A percentile compares a stretch with the other conserved stretches of the same genome.
Conservation (phyloP, 768 basidiomycete genomes). For the Leucocoprinus sp. region DNA sequence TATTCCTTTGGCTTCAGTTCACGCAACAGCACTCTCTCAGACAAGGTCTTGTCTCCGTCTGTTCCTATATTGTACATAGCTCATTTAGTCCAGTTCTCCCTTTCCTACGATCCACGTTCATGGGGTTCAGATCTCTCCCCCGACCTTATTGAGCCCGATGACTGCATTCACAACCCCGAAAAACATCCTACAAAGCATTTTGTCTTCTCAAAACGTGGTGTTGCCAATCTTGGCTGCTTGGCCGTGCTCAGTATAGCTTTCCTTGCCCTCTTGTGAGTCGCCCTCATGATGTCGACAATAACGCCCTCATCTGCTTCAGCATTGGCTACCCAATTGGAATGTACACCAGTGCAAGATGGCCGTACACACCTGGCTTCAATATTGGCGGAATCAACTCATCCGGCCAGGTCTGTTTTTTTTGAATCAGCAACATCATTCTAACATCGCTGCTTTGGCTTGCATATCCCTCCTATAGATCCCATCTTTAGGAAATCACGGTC, state of each 20-base stretch:
- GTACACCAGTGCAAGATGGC: slow-evolving; percentile 18
- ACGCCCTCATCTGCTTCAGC: slow-evolving; percentile 17
- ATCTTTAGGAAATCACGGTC: slow-evolving; percentile 46
- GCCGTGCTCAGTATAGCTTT: slow-evolving; percentile 39
- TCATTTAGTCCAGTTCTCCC: slow-evolving; percentile 39
- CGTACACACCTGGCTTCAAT: slow-evolving; percentile 23
- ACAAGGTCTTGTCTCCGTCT: slow-evolving; percentile 28
- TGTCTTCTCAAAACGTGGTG: slow-evolving; percentile 50
- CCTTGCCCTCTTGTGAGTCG: slow-evolving; percentile 51
- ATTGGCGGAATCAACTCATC: slow-evolving; percentile 56
- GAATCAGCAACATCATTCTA: too few species aligned
- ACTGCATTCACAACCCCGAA: slow-evolving; percentile 66
- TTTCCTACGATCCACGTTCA: slow-evolving; percentile 54
- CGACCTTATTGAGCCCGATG: slow-evolving; percentile 55
- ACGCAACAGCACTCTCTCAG: slow-evolving; percentile 33
- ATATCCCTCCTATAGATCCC: slow-evolving; percentile 43
- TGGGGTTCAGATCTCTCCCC: slow-evolving; percentile 59
- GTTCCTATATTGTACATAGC: not conserved
- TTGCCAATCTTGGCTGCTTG: slow-evolving; percentile 69
- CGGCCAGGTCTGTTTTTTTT: slow-evolving; percentile 42
- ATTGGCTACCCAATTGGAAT: slow-evolving; percentile 42
- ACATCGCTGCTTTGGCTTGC: too few species aligned
- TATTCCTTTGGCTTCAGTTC: slow-evolving; percentile 37
- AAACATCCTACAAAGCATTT: slow-evolving; percentile 25
- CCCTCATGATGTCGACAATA: not conserved